Conservation (phyloP, 371 early-diverging fungal species). For the Mortierella sp. region DNA sequence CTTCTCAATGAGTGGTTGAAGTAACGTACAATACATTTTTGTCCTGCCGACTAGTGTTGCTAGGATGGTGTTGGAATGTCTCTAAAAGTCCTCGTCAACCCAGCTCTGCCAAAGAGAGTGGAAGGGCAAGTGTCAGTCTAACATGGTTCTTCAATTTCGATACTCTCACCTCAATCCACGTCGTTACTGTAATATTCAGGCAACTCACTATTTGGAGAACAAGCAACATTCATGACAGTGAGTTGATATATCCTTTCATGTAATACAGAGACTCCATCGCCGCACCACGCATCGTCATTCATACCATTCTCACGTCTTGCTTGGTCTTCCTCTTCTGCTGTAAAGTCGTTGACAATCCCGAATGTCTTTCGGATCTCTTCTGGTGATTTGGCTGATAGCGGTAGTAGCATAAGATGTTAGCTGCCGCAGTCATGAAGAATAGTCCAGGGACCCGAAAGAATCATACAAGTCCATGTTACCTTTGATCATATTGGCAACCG, state of each 20-base stretch:
- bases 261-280: too few species aligned
- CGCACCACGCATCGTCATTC: neutral
- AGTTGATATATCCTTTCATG: too few species aligned
- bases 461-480: slow-evolving; percentile 30
- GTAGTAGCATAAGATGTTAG: neutral
- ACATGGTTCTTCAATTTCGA: neutral
- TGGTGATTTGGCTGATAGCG: slow-evolving; percentile 69
- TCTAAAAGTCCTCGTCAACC: slow-evolving; percentile 28
- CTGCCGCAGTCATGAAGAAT: too few species aligned
- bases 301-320: slow-evolving; percentile 69
- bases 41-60: too few species aligned
- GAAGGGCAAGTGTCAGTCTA: neutral
- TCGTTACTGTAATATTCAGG: neutral
- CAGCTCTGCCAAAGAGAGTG: slow-evolving; percentile 10
- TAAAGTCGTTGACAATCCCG: slow-evolving; percentile 88
- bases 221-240: too few species aligned
- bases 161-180: neutral
- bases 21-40: too few species aligned
- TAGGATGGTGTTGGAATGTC: too few species aligned
- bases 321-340: slow-evolving; percentile 86
- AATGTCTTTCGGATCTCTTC: slow-evolving; percentile 90
- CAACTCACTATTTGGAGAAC: neutral
- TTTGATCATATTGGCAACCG: slow-evolving; percentile 93
- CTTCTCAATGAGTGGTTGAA: too few species aligned
- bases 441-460: neutral